Conservation (phyloP, 192 early-diverging fungal species). For the Linnemannia zychae region DNA sequence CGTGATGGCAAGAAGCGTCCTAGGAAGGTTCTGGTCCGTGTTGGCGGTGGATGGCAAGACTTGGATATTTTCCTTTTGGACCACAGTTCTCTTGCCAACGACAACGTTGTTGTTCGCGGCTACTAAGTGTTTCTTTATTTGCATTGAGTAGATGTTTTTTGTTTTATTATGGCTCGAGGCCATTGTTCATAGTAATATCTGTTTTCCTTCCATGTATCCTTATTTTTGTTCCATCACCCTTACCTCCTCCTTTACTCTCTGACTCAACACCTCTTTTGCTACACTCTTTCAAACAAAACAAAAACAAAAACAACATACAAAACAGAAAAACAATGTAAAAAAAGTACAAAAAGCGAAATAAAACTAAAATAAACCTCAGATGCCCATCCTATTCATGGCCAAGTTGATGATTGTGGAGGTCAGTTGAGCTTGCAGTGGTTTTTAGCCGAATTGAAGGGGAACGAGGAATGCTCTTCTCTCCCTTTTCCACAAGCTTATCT, state of each 20-base stretch:
- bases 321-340: not conserved
- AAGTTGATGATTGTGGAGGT: not conserved
- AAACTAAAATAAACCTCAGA: not conserved
- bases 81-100: slow-evolving; percentile 52
- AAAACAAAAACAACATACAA: not conserved
- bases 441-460: no score
- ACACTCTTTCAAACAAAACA: slow-evolving; percentile 1
- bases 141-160: not conserved
- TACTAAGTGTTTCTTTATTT: slow-evolving; percentile 9
- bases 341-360: not conserved
- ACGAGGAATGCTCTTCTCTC: no score
- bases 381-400: not conserved
- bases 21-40: slow-evolving; percentile 64
- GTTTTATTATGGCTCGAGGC: not conserved
- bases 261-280: not conserved
- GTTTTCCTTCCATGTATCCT: not conserved
- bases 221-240: slow-evolving; percentile 11
- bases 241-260: not conserved
- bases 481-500: no score
- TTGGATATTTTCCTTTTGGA: slow-evolving; percentile 74
- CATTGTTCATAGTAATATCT: not conserved
- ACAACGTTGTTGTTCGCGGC: slow-evolving; percentile 16
- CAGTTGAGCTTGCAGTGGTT: no score
- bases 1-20: slow-evolving; percentile 22
- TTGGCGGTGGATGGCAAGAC: slow-evolving; percentile 75